Evolutionary conservation across 495 filamentous ascomycete species (phyloP), one percentile per base, ranked within the genome.

Genomic region (Tirmania nivea): DNA sequence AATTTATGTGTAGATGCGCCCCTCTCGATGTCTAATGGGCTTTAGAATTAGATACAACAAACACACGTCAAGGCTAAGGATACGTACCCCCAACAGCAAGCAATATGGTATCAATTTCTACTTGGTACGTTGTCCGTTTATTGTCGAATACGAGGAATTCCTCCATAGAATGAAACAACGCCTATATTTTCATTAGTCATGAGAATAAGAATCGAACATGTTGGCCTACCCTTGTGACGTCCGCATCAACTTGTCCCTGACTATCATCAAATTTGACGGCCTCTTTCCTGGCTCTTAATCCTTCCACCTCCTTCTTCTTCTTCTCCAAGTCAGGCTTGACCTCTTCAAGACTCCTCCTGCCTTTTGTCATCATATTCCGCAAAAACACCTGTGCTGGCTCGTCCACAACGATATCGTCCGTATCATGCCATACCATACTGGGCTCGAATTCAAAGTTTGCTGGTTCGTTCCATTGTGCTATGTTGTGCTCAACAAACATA

Each of bases 401-500:
- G 66, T 96, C 85, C 0, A 76, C 75, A 5, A 84, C 71, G 71
- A 99, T 87, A 14, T 73, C 65, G 51, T 79, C 82, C 59, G 94
- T 89, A 59, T 99, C 90, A 62, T 94, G 84, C 92, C 92, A 99
- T 50, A 99, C 80, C 7, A 88, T 87, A 65, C 88, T 94, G 0
- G 90, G 84, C 67, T 99, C 92, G 60, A 99, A 99, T 12, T 67
- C 70, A 62, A 93, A 77, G 68, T 92, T 79, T 8, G 71, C 56
- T 1, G 92, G 92, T 63, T 96, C 92, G 57, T 83, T 78, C 68
- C 80, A 86, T 55, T 74, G 69, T 39, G 74, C 76, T 56, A 80
- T 78, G 59, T 99, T 99, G 67, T 99, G 90, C 53, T 81, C 78
- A 37, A 88, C 77, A 67, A 92, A 99, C 92, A 99, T 99, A 71